Percentiles rank a stretch among this genome's conserved stretches.
These are phyloP conservation scores for Rhodotorula kratochvilovae DNA, from an alignment of 768 basidiomycete species.

Conservation along the genomic window DNA sequence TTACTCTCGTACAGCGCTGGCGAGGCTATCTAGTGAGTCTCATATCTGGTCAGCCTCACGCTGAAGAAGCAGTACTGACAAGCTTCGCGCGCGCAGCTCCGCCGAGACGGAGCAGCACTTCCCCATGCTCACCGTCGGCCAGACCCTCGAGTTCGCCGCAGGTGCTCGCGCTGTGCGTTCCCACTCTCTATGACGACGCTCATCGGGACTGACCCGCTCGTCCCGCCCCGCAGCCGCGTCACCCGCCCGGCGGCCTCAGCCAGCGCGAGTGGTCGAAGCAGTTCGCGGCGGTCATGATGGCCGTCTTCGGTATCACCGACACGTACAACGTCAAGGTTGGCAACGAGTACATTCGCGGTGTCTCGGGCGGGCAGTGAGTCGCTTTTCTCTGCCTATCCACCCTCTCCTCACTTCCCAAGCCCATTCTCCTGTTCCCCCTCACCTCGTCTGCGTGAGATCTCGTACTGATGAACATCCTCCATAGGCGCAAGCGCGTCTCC, in stretches of 20 bases:
- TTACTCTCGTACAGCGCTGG: conserved; percentile 50
- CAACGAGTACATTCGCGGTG: conserved; percentile 59
- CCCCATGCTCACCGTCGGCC: conserved; percentile 45
- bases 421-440: no score
- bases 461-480: no score
- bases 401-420: neutral
- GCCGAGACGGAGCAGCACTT: conserved; percentile 36
- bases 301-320: conserved; percentile 74
- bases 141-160: conserved; percentile 57
- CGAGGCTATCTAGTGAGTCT: conserved; percentile 72
- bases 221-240: neutral
- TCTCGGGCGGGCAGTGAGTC: conserved; percentile 50
- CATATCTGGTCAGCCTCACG: conserved; percentile 79
- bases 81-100: conserved; percentile 48
- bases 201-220: no score
- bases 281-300: conserved; percentile 48
- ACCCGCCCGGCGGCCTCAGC: conserved; percentile 51
- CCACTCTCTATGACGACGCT: neutral
- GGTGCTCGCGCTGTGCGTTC: conserved; percentile 46
- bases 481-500: conserved; percentile 51
- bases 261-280: conserved; percentile 48
- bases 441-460: no score
- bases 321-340: conserved; percentile 59
- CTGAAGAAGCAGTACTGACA: conserved; percentile 58
- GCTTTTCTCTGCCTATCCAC: neutral